Base-by-base conservation (phyloP, 805 yeast genomes). In the Candida ponderosae region DNA sequence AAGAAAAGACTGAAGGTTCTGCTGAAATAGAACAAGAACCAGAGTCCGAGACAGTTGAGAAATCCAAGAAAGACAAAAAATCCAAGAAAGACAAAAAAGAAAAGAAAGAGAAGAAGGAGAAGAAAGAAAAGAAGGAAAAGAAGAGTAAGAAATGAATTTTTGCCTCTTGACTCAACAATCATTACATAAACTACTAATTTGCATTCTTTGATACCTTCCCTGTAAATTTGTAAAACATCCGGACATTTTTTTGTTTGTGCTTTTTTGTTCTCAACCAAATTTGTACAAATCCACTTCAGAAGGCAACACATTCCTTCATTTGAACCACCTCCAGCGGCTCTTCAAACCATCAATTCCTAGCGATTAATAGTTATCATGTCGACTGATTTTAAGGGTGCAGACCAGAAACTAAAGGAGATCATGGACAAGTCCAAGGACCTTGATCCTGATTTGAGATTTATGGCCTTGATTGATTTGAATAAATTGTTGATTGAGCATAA, bases 381-480 rank as follows among this genome's bases (percentile, higher is more conserved):
- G 2, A 47, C 57, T 4, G 56, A 51, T 37, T 52, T 54, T 47
- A 50, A 44, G 45, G 46, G 49, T 38, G 65, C 48, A 27, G 58
- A 47, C 33, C 41, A 45, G 42, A 47, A 47, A 40, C 33, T 53
- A 33, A 38, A 41, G 18, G 51, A 50, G n/a, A 45, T 51, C 34
- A 34, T 61, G 39, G 71, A 68, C 29, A 66, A 68, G 45, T 73
- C 79, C 13, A 63, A 63, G 31, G 84, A 79, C 45, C 79, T 79
- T 3, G 95, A 86, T 48, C 82, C 93, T 4, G 95, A 86, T 53
- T 62, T 82, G 46, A 65, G 95, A 54, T 86, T 78, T 60, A 86
- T 86, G 95, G 94, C 89, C 2, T 62, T 86, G 38, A 81, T 74
- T 47, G 95, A 86, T 51, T 66, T 84, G 48, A 74, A 71, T 47